Base-by-base conservation (phyloP, 176 grass and related monocot species). In the Musa acuminata region DNA sequence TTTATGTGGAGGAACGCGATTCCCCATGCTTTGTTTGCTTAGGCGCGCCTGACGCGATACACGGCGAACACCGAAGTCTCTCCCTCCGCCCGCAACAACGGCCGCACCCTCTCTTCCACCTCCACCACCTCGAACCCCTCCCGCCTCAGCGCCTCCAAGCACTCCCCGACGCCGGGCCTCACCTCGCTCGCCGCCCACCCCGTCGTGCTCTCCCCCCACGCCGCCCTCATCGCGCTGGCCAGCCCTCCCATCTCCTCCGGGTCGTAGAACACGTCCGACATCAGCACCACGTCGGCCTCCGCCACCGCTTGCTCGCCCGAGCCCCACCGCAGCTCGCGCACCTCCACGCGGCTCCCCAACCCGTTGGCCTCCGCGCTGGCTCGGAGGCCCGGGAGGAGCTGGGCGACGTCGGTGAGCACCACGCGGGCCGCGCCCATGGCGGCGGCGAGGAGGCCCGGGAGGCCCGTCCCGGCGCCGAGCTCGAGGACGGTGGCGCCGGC, bases 231-330 rank as follows among this genome's bases (percentile, higher is more conserved):
- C 76, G 87, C 83, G 52, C 29, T 75, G 9, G 80, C 85, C 80
- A 90, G 77, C 35, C 76, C 83, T 65, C 49, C 73, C 85, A 87
- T 87, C 35, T 80, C 87, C 26, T 86, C 87, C 27, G 85, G 52
- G 53, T 88, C 87, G 51, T 81, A 94, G 78, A 90, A 90, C 64
- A 90, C 85, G 64, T 94, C 87, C 4, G 87, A 90, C 83, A 90
- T 87, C 79, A 94, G 63, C 78, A 86, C 82, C 27, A 90, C 80
- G 79, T 72, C 81, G 29, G 82, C 71, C 72, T 49, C 48, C 22
- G n/a, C 67, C 50, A 8, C 35, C 25, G 58, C 74, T 7, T 69
- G 67, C 16, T 17, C 59, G 0, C 79, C 67, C 3, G 14, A 13
- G 0, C 85, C 83, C 85, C 85, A 94, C 10, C 79, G 72, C 50